Conservation (phyloP, 495 filamentous ascomycete species). For the Penicillium macrosclerotiorum region DNA sequence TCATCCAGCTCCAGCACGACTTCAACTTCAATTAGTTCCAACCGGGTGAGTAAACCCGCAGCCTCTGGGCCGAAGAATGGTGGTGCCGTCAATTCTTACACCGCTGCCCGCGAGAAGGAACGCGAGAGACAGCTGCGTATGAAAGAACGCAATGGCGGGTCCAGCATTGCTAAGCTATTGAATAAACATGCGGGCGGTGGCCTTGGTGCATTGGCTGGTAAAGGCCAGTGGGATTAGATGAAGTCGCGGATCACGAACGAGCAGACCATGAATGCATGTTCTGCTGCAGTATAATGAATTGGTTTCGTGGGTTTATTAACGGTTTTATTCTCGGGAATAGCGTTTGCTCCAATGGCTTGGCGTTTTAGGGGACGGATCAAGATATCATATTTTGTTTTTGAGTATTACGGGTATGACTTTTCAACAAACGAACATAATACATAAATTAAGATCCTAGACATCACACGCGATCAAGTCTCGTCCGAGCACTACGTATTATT, state of each 20-base stretch:
- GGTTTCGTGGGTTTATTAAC: no score
- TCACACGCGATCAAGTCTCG: background rate
- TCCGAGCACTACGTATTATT: background rate
- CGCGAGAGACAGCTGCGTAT: conserved; percentile 57
- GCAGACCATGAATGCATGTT: no score
- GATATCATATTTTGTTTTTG: no score
- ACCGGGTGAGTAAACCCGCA: conserved; percentile 36
- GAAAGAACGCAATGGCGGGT: conserved; percentile 40
- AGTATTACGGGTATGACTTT: no score
- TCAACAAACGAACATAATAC: no score
- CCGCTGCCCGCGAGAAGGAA: conserved; percentile 70
- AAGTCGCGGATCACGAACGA: no score
- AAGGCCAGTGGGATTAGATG: conserved; percentile 40
- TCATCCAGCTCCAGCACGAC: conserved; percentile 24
- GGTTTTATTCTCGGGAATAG: no score
- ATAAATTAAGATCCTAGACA: background rate
- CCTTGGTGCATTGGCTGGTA: conserved; percentile 31
- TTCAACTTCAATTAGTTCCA: conserved; percentile 34
- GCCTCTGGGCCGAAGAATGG: conserved; percentile 65
- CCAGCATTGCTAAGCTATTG: conserved; percentile 37
- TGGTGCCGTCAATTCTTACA: conserved; percentile 73
- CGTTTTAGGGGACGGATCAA: no score
- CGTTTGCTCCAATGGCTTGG: background rate
- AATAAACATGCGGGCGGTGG: conserved; percentile 35
- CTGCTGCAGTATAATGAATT: no score